A percentile compares a stretch with the other conserved stretches of the same genome.
Evolutionary conservation across 2,329 filamentous ascomycete species (phyloP).

Genomic region (Pestalotiopsis fici): DNA sequence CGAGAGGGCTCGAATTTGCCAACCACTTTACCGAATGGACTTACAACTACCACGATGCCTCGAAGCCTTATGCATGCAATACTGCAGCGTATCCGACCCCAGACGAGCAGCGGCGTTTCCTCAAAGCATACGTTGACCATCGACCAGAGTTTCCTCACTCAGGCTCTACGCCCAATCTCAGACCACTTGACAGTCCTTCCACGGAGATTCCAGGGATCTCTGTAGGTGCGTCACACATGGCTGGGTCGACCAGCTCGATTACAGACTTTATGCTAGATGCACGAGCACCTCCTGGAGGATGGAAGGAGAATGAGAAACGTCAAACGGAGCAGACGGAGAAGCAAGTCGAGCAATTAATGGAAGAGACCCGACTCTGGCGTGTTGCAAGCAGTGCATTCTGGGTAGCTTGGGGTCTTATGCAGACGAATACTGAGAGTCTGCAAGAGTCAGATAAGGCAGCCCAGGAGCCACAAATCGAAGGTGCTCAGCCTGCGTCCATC

Average conservation of each 20-base stretch:
- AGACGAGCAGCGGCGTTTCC: constrained; percentile 82
- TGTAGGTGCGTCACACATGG: constrained; percentile 32
- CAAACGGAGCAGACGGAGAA: constrained; percentile 66
- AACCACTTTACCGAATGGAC: constrained; percentile 99
- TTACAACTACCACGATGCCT: constrained; percentile 89
- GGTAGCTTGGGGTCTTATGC: constrained; percentile 95
- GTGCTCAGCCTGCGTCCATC: constrained; percentile 9
- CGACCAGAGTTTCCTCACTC: constrained; percentile 64
- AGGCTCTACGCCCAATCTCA: constrained; percentile 51
- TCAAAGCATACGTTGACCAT: constrained; percentile 85
- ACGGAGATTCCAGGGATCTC: constrained; percentile 37
- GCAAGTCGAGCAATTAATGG: constrained; percentile 69
- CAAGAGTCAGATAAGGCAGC: constrained; percentile 37
- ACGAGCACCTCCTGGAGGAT: constrained; percentile 56
- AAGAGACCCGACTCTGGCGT: constrained; percentile 84
- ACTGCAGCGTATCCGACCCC: constrained; percentile 70
- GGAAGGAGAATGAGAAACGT: constrained; percentile 62
- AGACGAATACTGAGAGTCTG: constrained; percentile 82
- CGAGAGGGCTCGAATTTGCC: constrained; percentile 85
- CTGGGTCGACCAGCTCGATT: constrained; percentile 50
- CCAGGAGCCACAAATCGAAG: constrained; percentile 29
- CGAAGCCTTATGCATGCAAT: constrained; percentile 67
- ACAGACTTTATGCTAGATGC: constrained; percentile 81
- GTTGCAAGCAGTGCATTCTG: constrained; percentile 86
- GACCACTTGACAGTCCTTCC: constrained; percentile 42